These are phyloP conservation scores for Trichopus zeylanicus DNA, from an alignment of 116 monocot species.

Conservation along the genomic window DNA sequence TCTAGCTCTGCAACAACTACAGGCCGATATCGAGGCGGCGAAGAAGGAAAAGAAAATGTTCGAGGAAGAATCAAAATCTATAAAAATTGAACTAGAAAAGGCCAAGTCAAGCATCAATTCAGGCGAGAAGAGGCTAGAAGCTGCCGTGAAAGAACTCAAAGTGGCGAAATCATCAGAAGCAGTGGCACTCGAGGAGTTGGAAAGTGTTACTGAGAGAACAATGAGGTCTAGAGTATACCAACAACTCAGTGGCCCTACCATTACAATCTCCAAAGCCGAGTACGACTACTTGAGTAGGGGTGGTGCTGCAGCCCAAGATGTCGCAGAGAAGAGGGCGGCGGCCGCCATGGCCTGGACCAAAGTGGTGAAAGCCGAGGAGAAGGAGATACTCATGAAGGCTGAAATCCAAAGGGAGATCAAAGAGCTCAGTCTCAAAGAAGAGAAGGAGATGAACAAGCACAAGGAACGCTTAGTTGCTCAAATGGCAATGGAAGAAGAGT, in stretches of 20 bases:
- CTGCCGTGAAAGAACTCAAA: constrained; percentile 38
- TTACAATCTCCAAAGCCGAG: constrained; percentile 48
- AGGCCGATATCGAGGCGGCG: constrained; percentile 24
- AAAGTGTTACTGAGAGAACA: constrained; percentile 19
- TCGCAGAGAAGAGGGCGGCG: constrained; percentile 51
- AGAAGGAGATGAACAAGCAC: too few species aligned
- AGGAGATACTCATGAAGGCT: constrained; percentile 28
- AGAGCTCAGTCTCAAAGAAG: constrained; percentile 23
- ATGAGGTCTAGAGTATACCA: constrained; percentile 21
- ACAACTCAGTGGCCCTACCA: neutral
- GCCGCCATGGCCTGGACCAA: constrained; percentile 60
- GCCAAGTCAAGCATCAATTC: constrained; percentile 11
- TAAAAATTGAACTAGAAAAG: constrained; percentile 18
- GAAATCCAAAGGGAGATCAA: constrained; percentile 30
- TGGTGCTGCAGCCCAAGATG: constrained; percentile 24
- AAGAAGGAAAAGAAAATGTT: constrained; percentile 32
- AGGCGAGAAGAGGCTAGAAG: constrained; percentile 25
- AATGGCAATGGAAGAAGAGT: constrained; percentile 2
- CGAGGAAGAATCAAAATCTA: constrained; percentile 14
- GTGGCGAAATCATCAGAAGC: constrained; percentile 48
- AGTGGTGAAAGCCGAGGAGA: constrained; percentile 43
- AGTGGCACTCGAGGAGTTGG: constrained; percentile 38
- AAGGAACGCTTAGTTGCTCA: constrained; percentile 4
- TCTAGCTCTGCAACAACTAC: constrained; percentile 40
- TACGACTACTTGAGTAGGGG: constrained; percentile 53